Conservation (phyloP, 1,284 basidiomycete species). For the Pterula multifida region DNA sequence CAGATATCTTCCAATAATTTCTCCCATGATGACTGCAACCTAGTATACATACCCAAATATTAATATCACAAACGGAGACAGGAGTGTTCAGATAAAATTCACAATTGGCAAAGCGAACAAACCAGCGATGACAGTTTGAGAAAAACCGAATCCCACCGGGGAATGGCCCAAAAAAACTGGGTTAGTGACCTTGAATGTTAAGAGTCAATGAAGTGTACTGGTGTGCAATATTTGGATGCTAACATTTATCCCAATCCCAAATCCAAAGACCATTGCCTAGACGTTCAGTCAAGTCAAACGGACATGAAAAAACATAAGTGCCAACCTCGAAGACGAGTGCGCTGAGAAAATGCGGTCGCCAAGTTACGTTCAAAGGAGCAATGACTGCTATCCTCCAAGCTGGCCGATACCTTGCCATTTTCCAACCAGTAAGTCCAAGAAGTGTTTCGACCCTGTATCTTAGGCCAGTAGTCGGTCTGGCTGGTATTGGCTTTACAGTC, state of each 20-base stretch:
- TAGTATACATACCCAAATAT: neutral
- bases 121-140: slow-evolving; percentile 26
- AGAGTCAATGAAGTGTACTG: neutral
- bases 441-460: slow-evolving; percentile 30
- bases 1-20: slow-evolving; percentile 32
- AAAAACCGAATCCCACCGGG: slow-evolving; percentile 31
- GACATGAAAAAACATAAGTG: neutral
- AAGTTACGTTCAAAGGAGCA: slow-evolving; percentile 25
- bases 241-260: slow-evolving; percentile 43
- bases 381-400: slow-evolving; percentile 23
- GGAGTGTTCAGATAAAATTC: slow-evolving; percentile 3
- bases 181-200: slow-evolving; percentile 11
- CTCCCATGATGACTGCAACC: slow-evolving; percentile 33
- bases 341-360: slow-evolving; percentile 30
- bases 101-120: slow-evolving; percentile 36
- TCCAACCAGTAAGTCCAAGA: slow-evolving; percentile 31
- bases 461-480: slow-evolving; percentile 18
- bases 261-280: slow-evolving; percentile 32
- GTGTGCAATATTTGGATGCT: slow-evolving; percentile 4
- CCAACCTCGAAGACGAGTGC: slow-evolving; percentile 27
- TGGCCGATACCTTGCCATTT: slow-evolving; percentile 32
- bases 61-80: too few relatives aligned
- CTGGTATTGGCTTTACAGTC: slow-evolving; percentile 23
- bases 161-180: slow-evolving; percentile 32
- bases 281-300: neutral